These are phyloP conservation scores for Epithele typhae DNA, from an alignment of 768 basidiomycete genomes.

Conservation along the genomic window DNA sequence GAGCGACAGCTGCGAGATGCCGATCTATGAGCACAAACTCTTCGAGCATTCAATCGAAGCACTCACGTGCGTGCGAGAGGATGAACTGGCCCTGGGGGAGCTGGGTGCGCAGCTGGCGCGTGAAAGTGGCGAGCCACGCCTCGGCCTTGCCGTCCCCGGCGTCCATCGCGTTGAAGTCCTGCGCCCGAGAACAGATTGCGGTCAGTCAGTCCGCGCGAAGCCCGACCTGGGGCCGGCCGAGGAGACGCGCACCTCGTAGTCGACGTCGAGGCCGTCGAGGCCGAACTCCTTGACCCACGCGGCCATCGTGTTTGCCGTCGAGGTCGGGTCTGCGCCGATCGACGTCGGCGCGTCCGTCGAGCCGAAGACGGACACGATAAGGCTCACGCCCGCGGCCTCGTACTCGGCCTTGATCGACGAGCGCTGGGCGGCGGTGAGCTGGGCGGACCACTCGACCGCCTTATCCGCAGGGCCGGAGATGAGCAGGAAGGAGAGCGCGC, in stretches of 20 bases:
- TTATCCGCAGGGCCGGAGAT: slow-evolving; percentile 55
- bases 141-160: slow-evolving; percentile 29
- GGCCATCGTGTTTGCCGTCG: slow-evolving; percentile 60
- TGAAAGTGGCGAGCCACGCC: slow-evolving; percentile 53
- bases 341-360: slow-evolving; percentile 50
- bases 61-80: slow-evolving; percentile 50
- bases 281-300: slow-evolving; percentile 56
- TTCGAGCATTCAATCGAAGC: background rate
- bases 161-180: slow-evolving; percentile 35
- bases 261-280: slow-evolving; percentile 71
- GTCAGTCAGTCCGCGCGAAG: background rate
- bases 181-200: background rate
- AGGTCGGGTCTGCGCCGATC: slow-evolving; percentile 52
- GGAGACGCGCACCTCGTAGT: slow-evolving; percentile 47
- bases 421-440: slow-evolving; percentile 41
- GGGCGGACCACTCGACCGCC: slow-evolving; percentile 48
- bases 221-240: slow-evolving; percentile 16
- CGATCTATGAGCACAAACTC: background rate
- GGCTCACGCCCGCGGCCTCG: slow-evolving; percentile 51
- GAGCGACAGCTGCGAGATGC: slow-evolving; percentile 36
- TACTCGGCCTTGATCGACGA: slow-evolving; percentile 48
- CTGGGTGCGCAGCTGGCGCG: slow-evolving; percentile 40
- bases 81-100: slow-evolving; percentile 47
- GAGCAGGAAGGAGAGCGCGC: slow-evolving; percentile 52
- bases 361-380: slow-evolving; percentile 65